These are phyloP conservation scores for Alectoria sarmentosa DNA, from an alignment of 495 filamentous ascomycete genomes.

Conservation along the genomic window DNA sequence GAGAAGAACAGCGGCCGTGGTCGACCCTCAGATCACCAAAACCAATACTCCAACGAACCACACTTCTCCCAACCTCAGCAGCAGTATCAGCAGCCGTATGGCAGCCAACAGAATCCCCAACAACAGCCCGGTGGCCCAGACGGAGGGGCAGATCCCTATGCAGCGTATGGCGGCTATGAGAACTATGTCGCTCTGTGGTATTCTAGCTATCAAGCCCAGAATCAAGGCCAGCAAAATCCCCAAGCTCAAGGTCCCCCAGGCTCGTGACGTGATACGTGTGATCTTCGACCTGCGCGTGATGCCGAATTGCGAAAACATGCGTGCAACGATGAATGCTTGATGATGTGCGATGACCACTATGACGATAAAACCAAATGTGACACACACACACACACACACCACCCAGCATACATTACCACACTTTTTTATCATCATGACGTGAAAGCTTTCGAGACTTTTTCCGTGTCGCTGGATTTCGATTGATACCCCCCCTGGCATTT, in stretches of 20 bases:
- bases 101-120: conserved; percentile 29
- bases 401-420: too few species aligned
- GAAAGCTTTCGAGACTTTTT: too few species aligned
- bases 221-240: conserved; percentile 33
- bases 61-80: conserved; percentile 40
- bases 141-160: conserved; percentile 53
- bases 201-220: conserved; percentile 37
- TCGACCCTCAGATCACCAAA: conserved; percentile 37
- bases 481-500: too few species aligned
- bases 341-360: conserved; percentile 4
- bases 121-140: conserved; percentile 31
- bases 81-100: conserved; percentile 28
- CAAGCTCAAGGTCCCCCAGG: conserved; percentile 18
- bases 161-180: conserved; percentile 58
- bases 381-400: too few species aligned
- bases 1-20: conserved; percentile 39
- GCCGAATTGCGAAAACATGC: background rate
- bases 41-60: conserved; percentile 35
- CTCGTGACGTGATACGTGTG: conserved; percentile 16
- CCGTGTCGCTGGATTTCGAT: too few species aligned
- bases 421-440: too few species aligned
- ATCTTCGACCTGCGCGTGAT: background rate
- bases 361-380: background rate
- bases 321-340: conserved; percentile 12
- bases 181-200: conserved; percentile 60